Conservation (phyloP, 176 grass and related monocot species). For the Eragrostis curvula region DNA sequence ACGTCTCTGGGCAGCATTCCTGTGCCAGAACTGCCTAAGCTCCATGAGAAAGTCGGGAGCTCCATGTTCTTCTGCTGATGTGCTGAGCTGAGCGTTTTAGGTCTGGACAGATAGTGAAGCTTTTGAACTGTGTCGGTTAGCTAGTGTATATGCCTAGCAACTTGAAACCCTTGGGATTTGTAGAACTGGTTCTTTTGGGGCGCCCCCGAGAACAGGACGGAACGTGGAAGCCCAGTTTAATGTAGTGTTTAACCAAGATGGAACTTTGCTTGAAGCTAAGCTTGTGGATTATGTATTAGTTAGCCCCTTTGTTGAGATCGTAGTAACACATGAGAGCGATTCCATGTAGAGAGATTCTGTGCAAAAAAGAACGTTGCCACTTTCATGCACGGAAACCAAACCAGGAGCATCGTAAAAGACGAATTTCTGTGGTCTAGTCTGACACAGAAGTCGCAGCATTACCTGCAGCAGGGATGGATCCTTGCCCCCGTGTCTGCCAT, state of each 20-base stretch:
- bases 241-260: not conserved
- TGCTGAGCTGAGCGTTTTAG: not conserved
- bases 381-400: too few relatives aligned
- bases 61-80: slow-evolving; percentile 95
- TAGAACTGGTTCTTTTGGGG: not conserved
- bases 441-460: too few relatives aligned
- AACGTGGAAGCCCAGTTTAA: not conserved
- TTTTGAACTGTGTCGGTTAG: not conserved
- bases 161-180: not conserved
- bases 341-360: too few relatives aligned
- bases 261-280: not conserved
- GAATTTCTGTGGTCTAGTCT: too few relatives aligned
- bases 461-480: too few relatives aligned
- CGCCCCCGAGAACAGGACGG: not conserved
- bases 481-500: too few relatives aligned
- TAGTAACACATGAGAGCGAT: not conserved
- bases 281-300: not conserved
- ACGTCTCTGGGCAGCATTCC: slow-evolving; percentile 40
- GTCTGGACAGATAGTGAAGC: not conserved
- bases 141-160: not conserved
- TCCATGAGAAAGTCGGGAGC: slow-evolving; percentile 80
- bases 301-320: too few relatives aligned
- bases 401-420: too few relatives aligned
- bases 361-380: too few relatives aligned
- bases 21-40: slow-evolving; percentile 67